phyloP scores from a whole-genome alignment of 768 basidiomycete species.

The Termitomyces sp. region DNA sequence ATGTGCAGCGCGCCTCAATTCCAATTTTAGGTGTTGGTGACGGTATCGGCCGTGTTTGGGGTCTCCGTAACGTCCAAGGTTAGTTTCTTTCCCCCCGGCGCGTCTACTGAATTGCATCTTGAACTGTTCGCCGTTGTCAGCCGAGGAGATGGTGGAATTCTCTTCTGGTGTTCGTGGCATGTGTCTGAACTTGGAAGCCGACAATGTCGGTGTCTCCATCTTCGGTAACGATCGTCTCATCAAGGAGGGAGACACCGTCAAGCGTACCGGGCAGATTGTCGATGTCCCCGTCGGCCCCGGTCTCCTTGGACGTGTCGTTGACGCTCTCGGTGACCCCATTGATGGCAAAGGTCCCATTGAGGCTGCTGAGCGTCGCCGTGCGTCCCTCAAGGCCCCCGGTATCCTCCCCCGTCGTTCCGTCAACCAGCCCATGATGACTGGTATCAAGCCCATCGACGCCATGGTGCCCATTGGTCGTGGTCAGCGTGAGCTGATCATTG shows the following conservation, averaged over 20 bases:
- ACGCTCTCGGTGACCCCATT: conserved; percentile 99
- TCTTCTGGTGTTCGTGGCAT: conserved; percentile 99
- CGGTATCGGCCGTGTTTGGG: conserved; percentile 99
- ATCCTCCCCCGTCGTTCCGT: conserved; percentile 99
- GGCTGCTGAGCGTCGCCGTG: conserved; percentile 90
- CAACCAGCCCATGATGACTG: conserved; percentile 99
- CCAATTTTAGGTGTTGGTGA: conserved; percentile 85
- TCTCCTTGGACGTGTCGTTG: conserved; percentile 98
- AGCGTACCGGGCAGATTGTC: conserved; percentile 99
- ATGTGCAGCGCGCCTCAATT: conserved; percentile 17
- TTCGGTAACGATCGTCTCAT: conserved; percentile 98
- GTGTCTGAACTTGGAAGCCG: conserved; percentile 99
- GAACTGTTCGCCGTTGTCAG: conserved; percentile 36
- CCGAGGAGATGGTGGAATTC: conserved; percentile 99
- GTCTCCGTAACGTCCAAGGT: conserved; percentile 98
- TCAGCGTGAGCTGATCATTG: conserved; percentile 99
- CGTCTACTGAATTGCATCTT: neutral
- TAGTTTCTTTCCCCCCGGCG: conserved; percentile 5
- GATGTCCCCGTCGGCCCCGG: conserved; percentile 98
- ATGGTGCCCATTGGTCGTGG: conserved; percentile 99
- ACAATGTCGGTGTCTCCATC: conserved; percentile 99
- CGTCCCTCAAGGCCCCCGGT: conserved; percentile 98
- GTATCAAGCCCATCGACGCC: conserved; percentile 99
- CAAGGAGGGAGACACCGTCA: conserved; percentile 99
- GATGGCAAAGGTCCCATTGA: conserved; percentile 99